Percentiles rank a stretch among this genome's conserved stretches.
phyloP scores from a whole-genome alignment of 176 grass and related monocot species.

The Oryza punctata region DNA sequence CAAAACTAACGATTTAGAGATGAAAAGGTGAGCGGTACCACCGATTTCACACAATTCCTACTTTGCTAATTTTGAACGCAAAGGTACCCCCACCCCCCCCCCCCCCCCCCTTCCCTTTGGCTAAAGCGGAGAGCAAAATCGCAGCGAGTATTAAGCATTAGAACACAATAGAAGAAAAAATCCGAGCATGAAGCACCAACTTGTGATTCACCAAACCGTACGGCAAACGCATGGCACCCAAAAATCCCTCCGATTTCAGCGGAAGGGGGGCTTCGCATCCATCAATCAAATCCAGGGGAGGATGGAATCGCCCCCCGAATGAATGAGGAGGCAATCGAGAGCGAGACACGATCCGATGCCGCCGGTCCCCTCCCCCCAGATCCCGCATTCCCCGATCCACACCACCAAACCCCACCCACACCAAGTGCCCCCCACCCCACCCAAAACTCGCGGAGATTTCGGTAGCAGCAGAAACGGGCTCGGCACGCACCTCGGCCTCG shows the following conservation, averaged over 20 bases:
- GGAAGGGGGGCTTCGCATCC: not conserved
- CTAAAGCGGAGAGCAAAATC: not conserved
- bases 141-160: not conserved
- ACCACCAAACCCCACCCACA: not conserved
- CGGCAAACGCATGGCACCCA: not conserved
- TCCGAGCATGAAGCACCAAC: not conserved
- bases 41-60: not conserved
- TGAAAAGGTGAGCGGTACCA: constrained; percentile 1
- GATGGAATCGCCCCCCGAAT: not conserved
- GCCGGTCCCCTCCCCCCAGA: too few species aligned
- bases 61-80: not conserved
- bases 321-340: too few species aligned
- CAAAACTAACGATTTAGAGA: constrained; percentile 12
- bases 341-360: too few species aligned
- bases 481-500: constrained; percentile 32
- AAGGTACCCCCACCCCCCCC: not conserved
- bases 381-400: constrained; percentile 34
- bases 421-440: not conserved
- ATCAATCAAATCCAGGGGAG: not conserved
- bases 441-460: not conserved
- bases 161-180: not conserved
- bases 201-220: not conserved
- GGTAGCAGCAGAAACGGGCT: too few species aligned
- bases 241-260: not conserved
- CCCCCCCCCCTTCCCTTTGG: not conserved